These are phyloP conservation scores for Arthrinium puccinioides DNA, from an alignment of 2,329 filamentous ascomycete genomes.

Conservation along the genomic window DNA sequence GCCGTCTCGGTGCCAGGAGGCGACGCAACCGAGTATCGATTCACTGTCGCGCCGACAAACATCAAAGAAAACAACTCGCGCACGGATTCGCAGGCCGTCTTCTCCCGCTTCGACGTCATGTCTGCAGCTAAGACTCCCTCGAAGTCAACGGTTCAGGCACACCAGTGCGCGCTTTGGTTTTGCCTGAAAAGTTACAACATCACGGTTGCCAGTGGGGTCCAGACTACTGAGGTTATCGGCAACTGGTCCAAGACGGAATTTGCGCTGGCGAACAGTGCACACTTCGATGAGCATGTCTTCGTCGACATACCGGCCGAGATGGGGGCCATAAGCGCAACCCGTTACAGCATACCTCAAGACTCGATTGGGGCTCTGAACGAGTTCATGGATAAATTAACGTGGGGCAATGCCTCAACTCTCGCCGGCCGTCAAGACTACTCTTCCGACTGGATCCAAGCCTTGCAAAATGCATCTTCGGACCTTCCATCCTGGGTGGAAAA, in stretches of 20 bases:
- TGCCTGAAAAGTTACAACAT: too few relatives aligned
- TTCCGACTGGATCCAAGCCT: conserved; percentile 29
- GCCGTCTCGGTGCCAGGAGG: conserved; percentile 11
- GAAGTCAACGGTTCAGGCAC: too few relatives aligned
- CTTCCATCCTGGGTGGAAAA: conserved; percentile 23
- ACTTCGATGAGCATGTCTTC: conserved; percentile 24
- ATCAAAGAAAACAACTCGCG: too few relatives aligned
- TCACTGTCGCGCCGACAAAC: conserved; percentile 21
- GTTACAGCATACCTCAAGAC: too few relatives aligned
- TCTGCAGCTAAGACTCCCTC: neutral
- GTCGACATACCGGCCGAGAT: conserved; percentile 20
- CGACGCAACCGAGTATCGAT: conserved; percentile 16
- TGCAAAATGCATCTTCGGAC: conserved; percentile 24
- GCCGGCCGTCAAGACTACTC: conserved; percentile 22
- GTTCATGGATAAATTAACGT: conserved; percentile 10
- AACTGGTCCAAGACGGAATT: too few relatives aligned
- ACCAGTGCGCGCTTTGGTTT: too few relatives aligned
- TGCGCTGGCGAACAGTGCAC: conserved; percentile 12
- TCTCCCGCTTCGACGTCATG: neutral
- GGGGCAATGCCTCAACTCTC: conserved; percentile 22
- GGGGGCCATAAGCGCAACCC: conserved; percentile 15
- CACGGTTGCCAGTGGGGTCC: too few relatives aligned
- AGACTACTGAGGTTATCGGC: too few relatives aligned
- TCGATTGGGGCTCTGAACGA: conserved; percentile 1
- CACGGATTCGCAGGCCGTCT: too few relatives aligned